These are phyloP conservation scores for Erythrophleum ivorense DNA, from an alignment of 331 rosid species.

Conservation along the genomic window DNA sequence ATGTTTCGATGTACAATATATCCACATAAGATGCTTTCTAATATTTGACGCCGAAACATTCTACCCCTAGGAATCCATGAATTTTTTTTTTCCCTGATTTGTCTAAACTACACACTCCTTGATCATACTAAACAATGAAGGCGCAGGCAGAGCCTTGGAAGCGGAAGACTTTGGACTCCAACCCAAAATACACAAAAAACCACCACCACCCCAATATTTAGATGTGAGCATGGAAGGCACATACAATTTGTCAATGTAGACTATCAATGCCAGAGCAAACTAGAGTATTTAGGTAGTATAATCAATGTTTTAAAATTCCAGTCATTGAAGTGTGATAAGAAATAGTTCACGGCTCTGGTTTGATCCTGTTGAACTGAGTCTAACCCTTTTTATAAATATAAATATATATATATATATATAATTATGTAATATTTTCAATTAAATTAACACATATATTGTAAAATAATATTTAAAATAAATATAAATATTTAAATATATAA, in stretches of 20 bases:
- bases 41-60: not conserved
- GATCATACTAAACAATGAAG: not conserved
- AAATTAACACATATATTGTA: not conserved
- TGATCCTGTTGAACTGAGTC: not conserved
- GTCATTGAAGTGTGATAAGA: no score
- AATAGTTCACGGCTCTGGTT: no score
- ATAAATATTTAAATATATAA: not conserved
- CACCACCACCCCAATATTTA: not conserved
- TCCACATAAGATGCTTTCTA: not conserved
- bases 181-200: no score
- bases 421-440: not conserved
- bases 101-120: not conserved
- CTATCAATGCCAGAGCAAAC: not conserved
- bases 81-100: not conserved
- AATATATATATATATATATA: no score
- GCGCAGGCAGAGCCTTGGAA: not conserved
- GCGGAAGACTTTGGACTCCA: not conserved
- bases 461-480: not conserved
- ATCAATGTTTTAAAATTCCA: not conserved
- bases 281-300: not conserved
- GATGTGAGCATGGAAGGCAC: not conserved
- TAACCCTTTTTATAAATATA: not conserved
- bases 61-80: not conserved
- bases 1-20: not conserved
- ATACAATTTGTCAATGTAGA: not conserved